Evolutionary conservation across 2,329 filamentous ascomycete species (phyloP), one percentile per base, ranked within the genome.

Genomic region (Sclerotinia spermophila): DNA sequence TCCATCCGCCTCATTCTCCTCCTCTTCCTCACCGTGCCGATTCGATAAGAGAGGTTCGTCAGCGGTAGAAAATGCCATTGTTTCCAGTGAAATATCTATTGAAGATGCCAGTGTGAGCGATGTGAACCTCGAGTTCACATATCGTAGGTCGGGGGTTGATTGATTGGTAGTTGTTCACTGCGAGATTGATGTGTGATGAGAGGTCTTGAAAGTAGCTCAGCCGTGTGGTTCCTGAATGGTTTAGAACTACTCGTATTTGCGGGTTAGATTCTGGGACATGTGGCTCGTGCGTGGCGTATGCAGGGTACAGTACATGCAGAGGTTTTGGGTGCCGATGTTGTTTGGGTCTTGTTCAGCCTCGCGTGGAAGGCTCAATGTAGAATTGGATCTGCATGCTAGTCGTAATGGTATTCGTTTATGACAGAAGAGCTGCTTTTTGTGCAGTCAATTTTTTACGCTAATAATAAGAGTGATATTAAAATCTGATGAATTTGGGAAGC

Each of bases 1-100:
- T 6, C 19, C 62, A 51, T 65, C 68, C 21, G 74, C 66, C 53
- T 75, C 74, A 10, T 72, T 70, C 30, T 77, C 74, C 21, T 61
- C 24, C 15, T 65, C 59, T 35, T 67, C 65, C 5, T n/a, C 51
- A 8, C 35, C 42, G 21, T 51, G 21, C 10, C 27, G 68, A 65
- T 65, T 38, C 27, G 68, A 56, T 33, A 69, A 33, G 38, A 69
- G 61, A 51, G 68, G 68, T 64, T 69, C 59, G 56, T 69, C 59
- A 48, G 68, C 51, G 4, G 59, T 56, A 56, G 68, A 69, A 10
- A 27, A 45, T 53, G 45, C 45, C 62, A 66, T 66, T 55, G n/a
- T 66, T 66, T 66, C 62, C n/a, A 66, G 45, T 30, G 62, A 45
- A 1, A 53, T 53, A 53, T 53, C 33, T 53, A 40, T 53, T 42